phyloP scores from a whole-genome alignment of 768 basidiomycete genomes.

The Pulveroboletus sp. region DNA sequence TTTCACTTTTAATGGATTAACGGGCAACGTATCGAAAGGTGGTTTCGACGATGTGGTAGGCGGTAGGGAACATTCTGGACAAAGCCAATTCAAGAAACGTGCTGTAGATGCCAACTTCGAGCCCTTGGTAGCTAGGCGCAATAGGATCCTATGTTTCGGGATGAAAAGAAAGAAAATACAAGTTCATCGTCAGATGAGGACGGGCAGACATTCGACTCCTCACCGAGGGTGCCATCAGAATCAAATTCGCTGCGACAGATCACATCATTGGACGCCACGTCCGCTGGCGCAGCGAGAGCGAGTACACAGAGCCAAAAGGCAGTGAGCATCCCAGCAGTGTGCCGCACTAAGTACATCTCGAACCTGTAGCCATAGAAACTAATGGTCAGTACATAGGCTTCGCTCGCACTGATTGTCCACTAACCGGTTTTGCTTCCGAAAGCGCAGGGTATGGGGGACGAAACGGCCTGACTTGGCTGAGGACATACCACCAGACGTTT shows the following conservation, averaged over 20 bases:
- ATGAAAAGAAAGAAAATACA: not conserved
- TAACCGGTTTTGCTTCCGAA: no score
- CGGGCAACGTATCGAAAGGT: no score
- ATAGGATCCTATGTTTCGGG: not conserved
- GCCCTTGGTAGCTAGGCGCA: not conserved
- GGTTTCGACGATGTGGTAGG: no score
- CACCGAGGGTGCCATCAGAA: not conserved
- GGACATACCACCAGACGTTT: not conserved
- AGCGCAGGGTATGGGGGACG: not conserved
- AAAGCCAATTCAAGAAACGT: not conserved
- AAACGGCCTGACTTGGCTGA: no score
- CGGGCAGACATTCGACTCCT: not conserved
- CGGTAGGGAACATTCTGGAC: not conserved
- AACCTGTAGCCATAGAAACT: not conserved
- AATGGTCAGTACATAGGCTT: not conserved
- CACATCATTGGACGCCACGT: accelerated
- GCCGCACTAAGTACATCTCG: not conserved
- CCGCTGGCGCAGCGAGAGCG: not conserved
- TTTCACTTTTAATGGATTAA: not conserved
- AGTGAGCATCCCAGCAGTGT: not conserved
- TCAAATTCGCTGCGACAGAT: not conserved
- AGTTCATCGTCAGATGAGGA: not conserved
- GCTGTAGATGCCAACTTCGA: not conserved
- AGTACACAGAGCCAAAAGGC: not conserved
- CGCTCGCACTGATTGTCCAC: no score